Evolutionary conservation across 2,329 filamentous ascomycete species (phyloP), one percentile per base, ranked within the genome.

Genomic region (Epicoccum sorghinum): DNA sequence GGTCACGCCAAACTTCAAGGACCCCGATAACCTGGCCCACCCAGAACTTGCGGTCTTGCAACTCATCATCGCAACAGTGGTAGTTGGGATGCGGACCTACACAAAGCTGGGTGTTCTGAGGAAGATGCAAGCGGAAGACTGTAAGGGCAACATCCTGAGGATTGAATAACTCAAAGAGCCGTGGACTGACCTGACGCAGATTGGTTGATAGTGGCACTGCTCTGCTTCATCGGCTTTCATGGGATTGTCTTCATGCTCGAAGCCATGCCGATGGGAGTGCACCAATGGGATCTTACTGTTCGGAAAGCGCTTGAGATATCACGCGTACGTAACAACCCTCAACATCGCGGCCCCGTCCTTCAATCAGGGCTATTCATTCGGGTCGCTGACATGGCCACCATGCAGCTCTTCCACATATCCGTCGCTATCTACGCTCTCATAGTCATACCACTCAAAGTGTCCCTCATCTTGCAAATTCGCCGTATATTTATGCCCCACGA

Each of bases 381-480:
- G 7, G 18, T 8, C 10, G 10, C 13, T 27, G 3, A 47, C n/a
- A 30, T 27, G 33, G 22, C 27, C 22, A 22, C 8, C 10, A 38
- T 4, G 29, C 32, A 61, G 58, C 38, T 58, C 33, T 64, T 60
- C 37, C 52, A 62, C 24, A 46, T 56, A 25, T 46, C 55, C 8
- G 36, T 52, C 22, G 49, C 52, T 4, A n/a, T 62, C 13, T 65
- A 65, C 41, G 23, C 40, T 2, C 18, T 59, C 27, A 52, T 56
- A 14, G 47, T 59, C 33, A 43, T 60, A 3, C 57, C 59, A 1
- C 55, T 65, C 13, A 67, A 67, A 50, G 41, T 61, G 23, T 44
- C 58, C 29, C 52, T 67, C 37, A 54, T 64, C 35, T 48, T 67
- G 7, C 60, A 65, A 38, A 61, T 60, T 25, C 52, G 60, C 1